A percentile compares a stretch with the other conserved stretches of the same genome.
Evolutionary conservation across 345 rosid species (phyloP).

Genomic region (Bretschneidera sinensis): DNA sequence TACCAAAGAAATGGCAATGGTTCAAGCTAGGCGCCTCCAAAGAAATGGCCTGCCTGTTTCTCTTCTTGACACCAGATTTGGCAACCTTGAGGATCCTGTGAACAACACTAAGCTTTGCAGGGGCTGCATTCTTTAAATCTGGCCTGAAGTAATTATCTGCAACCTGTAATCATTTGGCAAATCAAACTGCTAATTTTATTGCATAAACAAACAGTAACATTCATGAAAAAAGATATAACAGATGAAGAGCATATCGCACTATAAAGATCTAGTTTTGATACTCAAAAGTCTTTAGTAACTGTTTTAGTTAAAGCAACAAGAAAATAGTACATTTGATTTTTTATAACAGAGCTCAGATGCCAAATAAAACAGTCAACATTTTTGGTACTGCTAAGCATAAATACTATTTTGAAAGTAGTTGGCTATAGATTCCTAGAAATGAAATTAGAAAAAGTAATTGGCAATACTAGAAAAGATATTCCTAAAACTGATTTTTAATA

Average conservation of each 20-base stretch:
- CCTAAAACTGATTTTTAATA: no score
- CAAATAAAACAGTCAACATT: neutral
- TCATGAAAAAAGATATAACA: neutral
- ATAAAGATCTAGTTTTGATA: no score
- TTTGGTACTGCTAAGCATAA: no score
- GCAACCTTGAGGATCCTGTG: conserved; percentile 58
- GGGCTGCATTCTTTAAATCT: conserved; percentile 69
- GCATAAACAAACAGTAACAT: neutral
- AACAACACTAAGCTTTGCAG: conserved; percentile 59
- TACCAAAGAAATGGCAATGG: neutral
- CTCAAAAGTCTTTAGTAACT: neutral
- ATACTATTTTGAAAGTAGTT: no score
- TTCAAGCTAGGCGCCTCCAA: neutral
- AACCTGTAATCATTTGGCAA: conserved; percentile 32
- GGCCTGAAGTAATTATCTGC: conserved; percentile 69
- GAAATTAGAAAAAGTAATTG: no score
- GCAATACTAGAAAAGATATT: no score
- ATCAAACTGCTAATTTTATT: no score
- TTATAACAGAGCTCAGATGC: neutral
- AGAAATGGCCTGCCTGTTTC: conserved; percentile 44
- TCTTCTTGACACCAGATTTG: conserved; percentile 67
- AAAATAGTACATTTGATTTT: no score
- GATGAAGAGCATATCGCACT: neutral
- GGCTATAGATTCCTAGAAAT: no score
- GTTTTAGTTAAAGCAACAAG: no score